Base-by-base conservation (phyloP, 2,329 filamentous ascomycete genomes). In the Exophiala sp. region DNA sequence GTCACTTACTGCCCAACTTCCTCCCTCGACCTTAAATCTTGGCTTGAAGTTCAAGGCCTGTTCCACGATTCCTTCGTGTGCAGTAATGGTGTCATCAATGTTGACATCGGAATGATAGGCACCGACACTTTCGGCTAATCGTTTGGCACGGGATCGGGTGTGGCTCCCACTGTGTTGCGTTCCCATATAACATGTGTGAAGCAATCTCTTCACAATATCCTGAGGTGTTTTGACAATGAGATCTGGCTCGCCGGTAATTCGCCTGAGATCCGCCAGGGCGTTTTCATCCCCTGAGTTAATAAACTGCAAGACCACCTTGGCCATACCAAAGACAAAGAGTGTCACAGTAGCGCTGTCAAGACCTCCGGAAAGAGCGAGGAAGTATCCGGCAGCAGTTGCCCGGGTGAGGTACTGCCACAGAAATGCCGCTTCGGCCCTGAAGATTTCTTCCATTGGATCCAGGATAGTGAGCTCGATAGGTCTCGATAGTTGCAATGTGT, bases 41-140 rank as follows among this genome's bases (percentile, higher is more conserved):
- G 83, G 81, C 14, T 80, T 75, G 61, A 88, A 89, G 61, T 80
- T 82, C 47, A 84, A 73, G 0, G 85, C 80, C 16, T 79, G 73
- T 18, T 61, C 54, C 21, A 70, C 54, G 14, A 65, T 59, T 29
- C 60, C 61, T 29, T 63, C 59, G 39, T 65, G 64, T 10, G 66
- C 65, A 32, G 62, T 57, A 57, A 84, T 83, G 7, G 85, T 78
- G 1, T 78, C 76, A 65, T 92, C 89, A 52, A 92, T 90, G 63
- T 90, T 82, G 41, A 90, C 74, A 64, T 91, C 81, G 3, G 82
- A 76, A 65, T 94, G 89, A 64, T 90, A 85, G 12, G 81, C 76
- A 33, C 62, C 62, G 12, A 64, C 55, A n/a, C 68, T 68, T 10
- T 66, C 63, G 1, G 75, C 67, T 2, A 92, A 76, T 0, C 79